Evolutionary conservation across 2,329 filamentous ascomycete genomes (phyloP).

Genomic region (Colletotrichum lupini): DNA sequence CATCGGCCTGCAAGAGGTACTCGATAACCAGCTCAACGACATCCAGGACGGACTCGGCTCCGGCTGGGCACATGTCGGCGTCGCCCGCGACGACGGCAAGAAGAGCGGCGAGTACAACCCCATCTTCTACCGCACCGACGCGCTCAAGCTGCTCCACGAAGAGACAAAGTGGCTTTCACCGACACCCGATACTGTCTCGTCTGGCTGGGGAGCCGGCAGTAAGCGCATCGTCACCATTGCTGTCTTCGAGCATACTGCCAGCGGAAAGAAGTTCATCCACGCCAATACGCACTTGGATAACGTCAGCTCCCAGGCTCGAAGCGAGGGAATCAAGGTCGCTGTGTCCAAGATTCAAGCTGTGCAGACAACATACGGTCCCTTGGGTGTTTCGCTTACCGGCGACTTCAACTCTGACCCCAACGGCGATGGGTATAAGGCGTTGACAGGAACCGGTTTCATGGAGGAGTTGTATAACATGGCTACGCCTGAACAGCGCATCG

Average conservation of each 20-base stretch:
- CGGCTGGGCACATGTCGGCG: slow-evolving; percentile 61
- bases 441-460: slow-evolving; percentile 43
- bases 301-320: slow-evolving; percentile 52
- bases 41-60: slow-evolving; percentile 62
- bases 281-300: slow-evolving; percentile 67
- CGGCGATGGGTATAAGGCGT: slow-evolving; percentile 44
- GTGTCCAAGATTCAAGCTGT: slow-evolving; percentile 46
- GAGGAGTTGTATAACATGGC: slow-evolving; percentile 49
- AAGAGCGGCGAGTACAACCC: slow-evolving; percentile 72
- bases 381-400: slow-evolving; percentile 57
- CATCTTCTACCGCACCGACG: slow-evolving; percentile 67
- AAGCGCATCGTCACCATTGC: slow-evolving; percentile 62
- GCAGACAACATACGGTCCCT: slow-evolving; percentile 32
- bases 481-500: slow-evolving; percentile 35
- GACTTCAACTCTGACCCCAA: slow-evolving; percentile 62
- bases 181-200: slow-evolving; percentile 67
- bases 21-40: slow-evolving; percentile 70
- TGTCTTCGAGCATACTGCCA: slow-evolving; percentile 54
- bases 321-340: slow-evolving; percentile 57
- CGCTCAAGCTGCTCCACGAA: slow-evolving; percentile 63
- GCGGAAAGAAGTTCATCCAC: slow-evolving; percentile 52
- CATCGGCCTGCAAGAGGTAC: slow-evolving; percentile 77
- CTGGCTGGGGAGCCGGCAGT: slow-evolving; percentile 64
- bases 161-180: slow-evolving; percentile 72
- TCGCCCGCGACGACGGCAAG: slow-evolving; percentile 66